Percentiles rank a stretch among this genome's conserved stretches.
Conservation (phyloP, 2,329 filamentous ascomycete species). For the Clarireedia monteithiana region DNA sequence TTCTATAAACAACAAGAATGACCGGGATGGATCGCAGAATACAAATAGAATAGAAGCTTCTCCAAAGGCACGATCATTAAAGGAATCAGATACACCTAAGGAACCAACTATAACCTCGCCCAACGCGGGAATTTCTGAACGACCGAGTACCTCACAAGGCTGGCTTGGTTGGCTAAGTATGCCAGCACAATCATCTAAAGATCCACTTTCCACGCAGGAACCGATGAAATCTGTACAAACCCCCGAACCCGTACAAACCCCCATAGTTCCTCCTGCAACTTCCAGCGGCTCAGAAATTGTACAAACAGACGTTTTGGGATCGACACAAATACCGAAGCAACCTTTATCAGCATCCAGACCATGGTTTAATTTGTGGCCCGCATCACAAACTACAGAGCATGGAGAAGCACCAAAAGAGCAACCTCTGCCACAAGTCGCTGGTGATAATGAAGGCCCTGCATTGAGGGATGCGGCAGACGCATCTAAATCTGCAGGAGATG, state of each 20-base stretch:
- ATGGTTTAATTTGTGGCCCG: slow-evolving; percentile 28
- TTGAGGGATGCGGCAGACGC: slow-evolving; percentile 10
- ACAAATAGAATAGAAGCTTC: background rate
- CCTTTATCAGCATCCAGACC: slow-evolving; percentile 13
- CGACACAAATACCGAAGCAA: slow-evolving; percentile 1
- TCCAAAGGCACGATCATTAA: slow-evolving; percentile 1
- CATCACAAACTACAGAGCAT: slow-evolving; percentile 17
- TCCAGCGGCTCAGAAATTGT: slow-evolving; percentile 1
- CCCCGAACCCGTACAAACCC: background rate
- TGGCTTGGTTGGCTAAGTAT: slow-evolving; percentile 48
- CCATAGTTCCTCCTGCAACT: background rate
- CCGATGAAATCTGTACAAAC: background rate
- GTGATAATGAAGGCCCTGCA: slow-evolving; percentile 14
- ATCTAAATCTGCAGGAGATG: slow-evolving; percentile 13
- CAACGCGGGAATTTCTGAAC: slow-evolving; percentile 4
- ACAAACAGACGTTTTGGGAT: background rate
- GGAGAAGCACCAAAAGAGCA: slow-evolving; percentile 18
- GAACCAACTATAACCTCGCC: slow-evolving; percentile 1
- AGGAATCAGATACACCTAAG: background rate
- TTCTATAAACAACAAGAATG: slow-evolving; percentile 5
- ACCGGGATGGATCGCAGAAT: slow-evolving; percentile 1
- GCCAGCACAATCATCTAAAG: slow-evolving; percentile 17
- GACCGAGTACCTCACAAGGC: slow-evolving; percentile 33
- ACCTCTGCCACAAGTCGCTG: background rate
- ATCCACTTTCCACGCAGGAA: background rate